Evolutionary conservation across 352 stramenopile genomes (phyloP).

Genomic region (Blastocystis sp.): DNA sequence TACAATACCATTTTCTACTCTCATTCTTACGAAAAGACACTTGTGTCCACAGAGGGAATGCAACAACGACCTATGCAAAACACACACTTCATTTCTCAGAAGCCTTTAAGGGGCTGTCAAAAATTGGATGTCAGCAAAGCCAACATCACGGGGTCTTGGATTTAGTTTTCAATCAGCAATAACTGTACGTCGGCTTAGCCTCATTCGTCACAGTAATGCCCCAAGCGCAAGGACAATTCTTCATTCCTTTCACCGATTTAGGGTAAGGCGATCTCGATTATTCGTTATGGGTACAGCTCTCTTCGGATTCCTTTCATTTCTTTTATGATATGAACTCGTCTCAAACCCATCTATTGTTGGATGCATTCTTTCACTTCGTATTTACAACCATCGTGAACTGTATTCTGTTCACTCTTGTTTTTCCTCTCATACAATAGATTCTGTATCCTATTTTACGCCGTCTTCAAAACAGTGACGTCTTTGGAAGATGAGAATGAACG

Average conservation of each 20-base stretch:
- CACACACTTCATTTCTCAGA: not conserved
- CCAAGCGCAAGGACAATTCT: constrained; percentile 51
- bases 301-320: not conserved
- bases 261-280: not conserved
- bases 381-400: not conserved
- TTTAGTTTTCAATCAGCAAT: constrained; percentile 57
- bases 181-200: constrained; percentile 53
- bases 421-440: not conserved
- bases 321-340: not conserved
- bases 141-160: constrained; percentile 55
- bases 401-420: not conserved
- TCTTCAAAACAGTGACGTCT: constrained; percentile 38
- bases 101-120: constrained; percentile 52
- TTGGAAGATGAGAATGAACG: constrained; percentile 25
- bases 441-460: constrained; percentile 26
- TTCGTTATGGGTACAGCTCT: constrained; percentile 14
- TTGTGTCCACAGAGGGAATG: not conserved
- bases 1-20: too few species aligned
- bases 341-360: not conserved
- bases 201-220: constrained; percentile 56
- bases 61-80: not conserved
- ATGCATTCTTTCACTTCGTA: constrained; percentile 15
- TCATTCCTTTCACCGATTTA: not conserved
- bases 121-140: constrained; percentile 52
- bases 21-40: too few species aligned